Evolutionary conservation across 1,284 basidiomycete species (phyloP).

Genomic region (Anthracocystis walkeri): DNA sequence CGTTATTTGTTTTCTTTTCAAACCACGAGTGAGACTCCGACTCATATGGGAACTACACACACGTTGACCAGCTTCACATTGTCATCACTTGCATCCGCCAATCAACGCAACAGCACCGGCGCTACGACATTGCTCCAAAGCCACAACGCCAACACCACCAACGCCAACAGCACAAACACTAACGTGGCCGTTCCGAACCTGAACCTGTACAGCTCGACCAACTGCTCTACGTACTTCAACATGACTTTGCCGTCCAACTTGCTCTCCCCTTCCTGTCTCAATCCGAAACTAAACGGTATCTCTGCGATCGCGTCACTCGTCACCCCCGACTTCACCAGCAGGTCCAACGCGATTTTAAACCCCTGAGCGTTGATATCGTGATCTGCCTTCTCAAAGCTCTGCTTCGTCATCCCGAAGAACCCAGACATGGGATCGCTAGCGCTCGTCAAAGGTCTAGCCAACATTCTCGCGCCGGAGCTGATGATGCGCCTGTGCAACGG

Average conservation of each 20-base stretch:
- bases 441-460: slow-evolving; percentile 71
- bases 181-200: slow-evolving; percentile 35
- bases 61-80: background rate
- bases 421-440: slow-evolving; percentile 73
- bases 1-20: no score
- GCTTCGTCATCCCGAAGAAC: slow-evolving; percentile 72
- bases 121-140: slow-evolving; percentile 24
- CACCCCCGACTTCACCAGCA: slow-evolving; percentile 45
- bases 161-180: slow-evolving; percentile 21
- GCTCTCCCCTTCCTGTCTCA: slow-evolving; percentile 46
- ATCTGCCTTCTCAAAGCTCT: slow-evolving; percentile 41
- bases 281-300: slow-evolving; percentile 47
- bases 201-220: slow-evolving; percentile 44
- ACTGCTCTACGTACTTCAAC: slow-evolving; percentile 50
- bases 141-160: slow-evolving; percentile 33
- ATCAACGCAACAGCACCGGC: slow-evolving; percentile 18
- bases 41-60: background rate
- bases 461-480: slow-evolving; percentile 71
- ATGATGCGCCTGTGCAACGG: slow-evolving; percentile 72
- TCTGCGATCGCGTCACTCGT: slow-evolving; percentile 36
- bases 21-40: no score
- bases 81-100: background rate
- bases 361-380: slow-evolving; percentile 48
- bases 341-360: slow-evolving; percentile 54
- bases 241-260: slow-evolving; percentile 53